Conservation (phyloP, 2,329 filamentous ascomycete species). For the Fusarium verrucosum region DNA sequence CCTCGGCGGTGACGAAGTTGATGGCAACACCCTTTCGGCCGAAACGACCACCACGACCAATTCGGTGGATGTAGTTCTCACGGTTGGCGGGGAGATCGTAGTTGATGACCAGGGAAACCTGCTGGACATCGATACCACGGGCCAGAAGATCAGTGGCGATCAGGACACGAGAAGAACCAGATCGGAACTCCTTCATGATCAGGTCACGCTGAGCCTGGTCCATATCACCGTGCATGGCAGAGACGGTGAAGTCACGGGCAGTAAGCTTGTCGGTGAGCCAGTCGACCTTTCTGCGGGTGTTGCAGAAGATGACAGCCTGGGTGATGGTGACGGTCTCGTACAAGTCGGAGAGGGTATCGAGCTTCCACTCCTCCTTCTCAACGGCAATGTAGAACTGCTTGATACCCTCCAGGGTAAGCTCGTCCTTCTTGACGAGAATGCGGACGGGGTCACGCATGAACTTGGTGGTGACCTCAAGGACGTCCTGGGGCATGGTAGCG, state of each 20-base stretch:
- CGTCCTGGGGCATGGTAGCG: conserved; percentile 98
- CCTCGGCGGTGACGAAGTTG: conserved; percentile 99
- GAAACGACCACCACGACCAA: conserved; percentile 99
- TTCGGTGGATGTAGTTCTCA: conserved; percentile 99
- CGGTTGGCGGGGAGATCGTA: conserved; percentile 99
- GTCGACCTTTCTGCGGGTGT: conserved; percentile 99
- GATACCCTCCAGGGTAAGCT: conserved; percentile 99
- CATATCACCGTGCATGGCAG: conserved; percentile 99
- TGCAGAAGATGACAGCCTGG: conserved; percentile 99
- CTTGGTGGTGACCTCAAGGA: conserved; percentile 99
- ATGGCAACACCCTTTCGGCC: conserved; percentile 99
- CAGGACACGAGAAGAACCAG: conserved; percentile 96
- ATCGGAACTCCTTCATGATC: conserved; percentile 99
- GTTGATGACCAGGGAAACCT: conserved; percentile 99
- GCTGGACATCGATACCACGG: conserved; percentile 99
- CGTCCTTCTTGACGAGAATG: conserved; percentile 99
- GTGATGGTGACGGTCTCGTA: conserved; percentile 99
- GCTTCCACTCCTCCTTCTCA: conserved; percentile 99
- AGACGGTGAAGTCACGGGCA: conserved; percentile 98
- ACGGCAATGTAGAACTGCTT: conserved; percentile 99
- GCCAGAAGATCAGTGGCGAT: conserved; percentile 98
- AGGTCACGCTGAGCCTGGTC: conserved; percentile 96
- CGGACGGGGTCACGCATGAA: conserved; percentile 99
- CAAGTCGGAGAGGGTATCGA: conserved; percentile 97
- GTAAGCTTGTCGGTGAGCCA: conserved; percentile 99